phyloP scores from a whole-genome alignment of 345 rosid species.

The Luvunga scandens region DNA sequence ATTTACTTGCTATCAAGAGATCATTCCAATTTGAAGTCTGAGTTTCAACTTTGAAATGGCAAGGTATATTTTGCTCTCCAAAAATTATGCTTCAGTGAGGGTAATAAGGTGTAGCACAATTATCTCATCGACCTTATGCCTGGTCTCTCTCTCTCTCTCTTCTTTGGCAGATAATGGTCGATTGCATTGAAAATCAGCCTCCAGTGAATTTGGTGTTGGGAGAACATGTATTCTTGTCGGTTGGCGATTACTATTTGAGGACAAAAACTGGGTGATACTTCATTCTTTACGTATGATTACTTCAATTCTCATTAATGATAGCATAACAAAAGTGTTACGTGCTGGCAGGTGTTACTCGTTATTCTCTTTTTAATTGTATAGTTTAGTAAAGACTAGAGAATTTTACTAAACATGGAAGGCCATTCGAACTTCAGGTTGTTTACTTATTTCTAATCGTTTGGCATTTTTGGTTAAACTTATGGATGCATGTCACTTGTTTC shows the following conservation, averaged over 20 bases:
- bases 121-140: neutral
- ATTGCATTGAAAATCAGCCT: conserved; percentile 59
- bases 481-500: neutral
- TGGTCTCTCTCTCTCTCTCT: neutral
- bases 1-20: conserved; percentile 76
- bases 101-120: neutral
- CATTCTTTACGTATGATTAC: neutral
- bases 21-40: conserved; percentile 55
- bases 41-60: conserved; percentile 70
- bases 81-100: neutral
- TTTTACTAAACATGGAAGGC: neutral
- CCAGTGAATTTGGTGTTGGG: conserved; percentile 46
- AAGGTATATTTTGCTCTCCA: conserved; percentile 45
- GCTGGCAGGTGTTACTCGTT: too few species aligned
- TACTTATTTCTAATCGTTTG: too few species aligned
- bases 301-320: neutral
- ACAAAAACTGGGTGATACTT: conserved; percentile 6
- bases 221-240: conserved; percentile 56
- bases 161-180: conserved; percentile 45
- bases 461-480: neutral
- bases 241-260: conserved; percentile 45
- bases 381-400: too few species aligned
- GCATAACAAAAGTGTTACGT: neutral
- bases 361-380: too few species aligned
- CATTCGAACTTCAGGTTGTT: neutral